Base-by-base conservation (phyloP, 1,139 yeast species). In the Taphrina wiesneri region DNA sequence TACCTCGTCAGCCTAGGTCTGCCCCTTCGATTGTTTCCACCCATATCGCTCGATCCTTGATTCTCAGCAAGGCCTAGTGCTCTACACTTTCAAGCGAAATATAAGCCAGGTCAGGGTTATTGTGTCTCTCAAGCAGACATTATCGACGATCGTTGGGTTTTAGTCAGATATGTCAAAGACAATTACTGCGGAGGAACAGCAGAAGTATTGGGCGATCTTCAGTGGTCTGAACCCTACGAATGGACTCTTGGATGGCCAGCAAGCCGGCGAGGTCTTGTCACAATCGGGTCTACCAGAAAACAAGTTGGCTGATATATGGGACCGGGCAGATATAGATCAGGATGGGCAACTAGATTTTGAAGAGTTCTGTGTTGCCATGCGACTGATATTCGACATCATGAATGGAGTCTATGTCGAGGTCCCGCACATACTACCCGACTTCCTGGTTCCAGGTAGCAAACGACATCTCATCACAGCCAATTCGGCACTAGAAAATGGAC, bases 331-430 rank as follows among this genome's bases (percentile, higher is more conserved):
- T 75, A 90, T 93, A 65, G 99, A 93, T 76, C 84, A 84, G 67
- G 99, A 93, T 76, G 97, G 97, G 23, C 81, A 82, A 71, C 82
- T 93, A 72, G 99, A 95, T 76, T 93, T 93, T 75, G 99, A 93
- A 76, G 99, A 93, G 78, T 93, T 93, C 76, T 93, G 98, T 75
- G 90, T 93, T 70, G 93, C 98, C 67, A 95, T 93, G 99, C 82
- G 97, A 71, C 82, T 93, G 69, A 89, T 92, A 60, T 95, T 91
- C 75, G 99, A 93, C 76, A 77, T 88, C 73, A 93, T 93, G 61
- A 91, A 92, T 76, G 91, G 92, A 32, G 86, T 72, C 53, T 80
- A 82, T 60, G 75, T 81, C 9, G 77, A 79, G 23, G 81, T 92
- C 5, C 99, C 99, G 0, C 76, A 78, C 25, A 81, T 82, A 63